These are phyloP conservation scores for Phoma sp. DNA, from an alignment of 2,329 filamentous ascomycete species.

Conservation along the genomic window DNA sequence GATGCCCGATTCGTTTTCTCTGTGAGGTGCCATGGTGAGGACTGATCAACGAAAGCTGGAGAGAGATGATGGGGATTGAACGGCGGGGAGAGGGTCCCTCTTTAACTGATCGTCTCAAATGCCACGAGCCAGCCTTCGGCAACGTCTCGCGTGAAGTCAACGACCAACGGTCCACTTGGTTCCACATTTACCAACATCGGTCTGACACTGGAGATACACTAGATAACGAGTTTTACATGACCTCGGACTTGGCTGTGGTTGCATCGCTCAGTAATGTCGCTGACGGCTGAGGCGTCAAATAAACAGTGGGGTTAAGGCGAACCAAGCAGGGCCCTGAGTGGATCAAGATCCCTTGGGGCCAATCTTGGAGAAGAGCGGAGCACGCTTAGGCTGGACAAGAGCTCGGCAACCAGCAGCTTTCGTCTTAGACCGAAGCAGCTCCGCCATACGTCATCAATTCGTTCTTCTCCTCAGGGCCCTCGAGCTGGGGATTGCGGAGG, in stretches of 20 bases:
- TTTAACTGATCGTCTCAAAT: slow-evolving; percentile 33
- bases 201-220: slow-evolving; percentile 37
- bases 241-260: slow-evolving; percentile 39
- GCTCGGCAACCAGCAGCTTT: slow-evolving; percentile 29
- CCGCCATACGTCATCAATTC: slow-evolving; percentile 31
- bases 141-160: slow-evolving; percentile 19
- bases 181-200: slow-evolving; percentile 25
- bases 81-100: slow-evolving; percentile 27
- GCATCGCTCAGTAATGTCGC: slow-evolving; percentile 27
- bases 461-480: not conserved
- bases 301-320: slow-evolving; percentile 36
- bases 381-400: slow-evolving; percentile 33
- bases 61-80: slow-evolving; percentile 28
- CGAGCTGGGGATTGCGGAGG: slow-evolving; percentile 16
- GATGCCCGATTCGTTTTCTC: slow-evolving; percentile 31
- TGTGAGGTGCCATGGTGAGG: slow-evolving; percentile 32
- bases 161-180: slow-evolving; percentile 28
- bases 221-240: slow-evolving; percentile 37
- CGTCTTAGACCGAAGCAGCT: slow-evolving; percentile 24
- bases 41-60: slow-evolving; percentile 26
- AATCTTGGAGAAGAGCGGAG: slow-evolving; percentile 32
- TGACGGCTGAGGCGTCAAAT: slow-evolving; percentile 34
- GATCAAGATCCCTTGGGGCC: slow-evolving; percentile 26
- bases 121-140: slow-evolving; percentile 22
- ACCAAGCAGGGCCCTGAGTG: slow-evolving; percentile 33